These are phyloP conservation scores for Incumbomyces delicatus DNA, from an alignment of 2,329 filamentous ascomycete species.

Conservation along the genomic window DNA sequence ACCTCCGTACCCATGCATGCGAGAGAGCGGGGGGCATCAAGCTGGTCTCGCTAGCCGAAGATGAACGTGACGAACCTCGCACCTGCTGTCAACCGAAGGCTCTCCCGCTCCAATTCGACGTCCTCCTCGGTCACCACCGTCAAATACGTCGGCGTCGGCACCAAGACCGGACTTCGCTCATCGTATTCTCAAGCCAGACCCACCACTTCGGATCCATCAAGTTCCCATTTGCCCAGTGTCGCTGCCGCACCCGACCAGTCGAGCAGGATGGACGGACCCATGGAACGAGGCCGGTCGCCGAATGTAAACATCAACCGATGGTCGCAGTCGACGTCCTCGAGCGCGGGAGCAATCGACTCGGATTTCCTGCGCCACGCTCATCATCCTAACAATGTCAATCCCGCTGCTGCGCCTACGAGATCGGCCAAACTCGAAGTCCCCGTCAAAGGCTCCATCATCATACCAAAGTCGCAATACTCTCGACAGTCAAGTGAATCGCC, in stretches of 20 bases:
- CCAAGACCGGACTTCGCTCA: conserved; percentile 23
- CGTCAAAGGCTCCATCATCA: neutral
- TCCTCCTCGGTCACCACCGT: conserved; percentile 35
- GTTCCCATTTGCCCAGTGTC: neutral
- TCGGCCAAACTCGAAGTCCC: neutral
- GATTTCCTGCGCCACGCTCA: conserved; percentile 11
- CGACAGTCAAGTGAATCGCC: neutral
- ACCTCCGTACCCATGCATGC: neutral
- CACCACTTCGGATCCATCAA: conserved; percentile 18
- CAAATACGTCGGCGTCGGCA: conserved; percentile 27
- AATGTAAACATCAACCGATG: conserved; percentile 43
- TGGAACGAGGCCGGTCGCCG: neutral
- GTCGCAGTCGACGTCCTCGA: conserved; percentile 48
- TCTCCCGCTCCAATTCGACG: conserved; percentile 34
- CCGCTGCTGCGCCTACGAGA: neutral
- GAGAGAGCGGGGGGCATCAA: neutral
- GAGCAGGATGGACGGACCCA: neutral
- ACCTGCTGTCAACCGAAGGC: conserved; percentile 8
- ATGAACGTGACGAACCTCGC: neutral
- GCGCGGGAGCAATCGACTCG: conserved; percentile 26
- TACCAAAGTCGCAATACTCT: conserved; percentile 2
- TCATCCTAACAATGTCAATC: too few relatives aligned
- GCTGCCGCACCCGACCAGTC: neutral
- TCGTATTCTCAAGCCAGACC: conserved; percentile 16
- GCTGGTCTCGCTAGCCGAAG: neutral